Evolutionary conservation across 116 monocot genomes (phyloP), one percentile per base, ranked within the genome.

Genomic region (Iris pallida): DNA sequence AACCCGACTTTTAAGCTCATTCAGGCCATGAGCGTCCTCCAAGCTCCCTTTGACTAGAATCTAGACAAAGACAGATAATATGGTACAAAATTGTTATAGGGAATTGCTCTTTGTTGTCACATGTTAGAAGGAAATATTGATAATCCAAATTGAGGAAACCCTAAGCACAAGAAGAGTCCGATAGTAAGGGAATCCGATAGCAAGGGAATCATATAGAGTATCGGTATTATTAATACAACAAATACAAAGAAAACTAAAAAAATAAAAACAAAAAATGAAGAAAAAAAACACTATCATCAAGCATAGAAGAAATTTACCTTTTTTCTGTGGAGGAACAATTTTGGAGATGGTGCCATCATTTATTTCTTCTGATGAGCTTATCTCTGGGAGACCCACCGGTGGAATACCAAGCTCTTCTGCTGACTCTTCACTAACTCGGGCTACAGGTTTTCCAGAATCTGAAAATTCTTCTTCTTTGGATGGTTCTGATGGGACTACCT

Each of bases 251-350:
- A 47, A 4, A 65, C 8, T 30, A 58, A 58, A 7, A n/a, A n/a
- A n/a, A n/a, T n/a, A n/a, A n/a, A 51, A 51, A 1, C 49, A 51
- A 58, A 19, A 2, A 56, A 58, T 20, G 13, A 8, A 47, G 20
- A 56, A 45, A 8, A 45, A 17, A 58, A 15, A 48, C 11, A 43
- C 0, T 52, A 20, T 45, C 19, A 18, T 20, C 3, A 41, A 58
- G 7, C 8, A 58, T 1, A 19, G 48, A 8, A 53, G 15, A 59
- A 13, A 41, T 20, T 51, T 7, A 73, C 68, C 73, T 69, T 68
- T 78, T 46, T 72, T 69, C 45, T 52, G 19, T 4, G 42, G 0
- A 53, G 65, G 18, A 14, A 30, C 45, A 46, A 47, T 47, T 7
- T 52, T 48, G 16, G 59, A 59, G 52, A 7, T 41, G 15, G 12